phyloP scores from a whole-genome alignment of 1,139 yeast genomes.

The Zygoascus meyerae region DNA sequence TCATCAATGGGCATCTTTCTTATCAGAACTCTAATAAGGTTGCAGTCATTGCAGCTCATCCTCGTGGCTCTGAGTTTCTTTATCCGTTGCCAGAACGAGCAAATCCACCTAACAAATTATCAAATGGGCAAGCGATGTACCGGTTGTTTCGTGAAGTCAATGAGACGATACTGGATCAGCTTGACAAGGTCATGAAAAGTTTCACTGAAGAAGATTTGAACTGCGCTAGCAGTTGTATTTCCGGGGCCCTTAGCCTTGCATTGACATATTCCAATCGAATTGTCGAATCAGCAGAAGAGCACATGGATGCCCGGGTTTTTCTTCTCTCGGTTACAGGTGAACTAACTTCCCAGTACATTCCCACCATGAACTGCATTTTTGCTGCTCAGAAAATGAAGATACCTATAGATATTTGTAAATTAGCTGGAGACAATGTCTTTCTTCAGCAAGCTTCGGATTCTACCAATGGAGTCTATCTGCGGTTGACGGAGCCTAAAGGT shows the following conservation, averaged over 20 bases:
- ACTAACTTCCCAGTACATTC: conserved; percentile 75
- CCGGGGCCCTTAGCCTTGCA: conserved; percentile 78
- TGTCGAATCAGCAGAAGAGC: conserved; percentile 22
- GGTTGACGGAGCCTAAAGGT: conserved; percentile 66
- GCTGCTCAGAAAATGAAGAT: conserved; percentile 86
- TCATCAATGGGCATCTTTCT: conserved; percentile 81
- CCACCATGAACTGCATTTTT: conserved; percentile 92
- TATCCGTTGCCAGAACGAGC: conserved; percentile 32
- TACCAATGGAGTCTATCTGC: conserved; percentile 83
- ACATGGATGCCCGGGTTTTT: conserved; percentile 63
- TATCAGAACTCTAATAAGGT: conserved; percentile 80
- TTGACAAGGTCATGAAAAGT: conserved; percentile 45
- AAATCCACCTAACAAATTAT: conserved; percentile 7
- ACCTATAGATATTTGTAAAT: conserved; percentile 83
- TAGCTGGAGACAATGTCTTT: conserved; percentile 74
- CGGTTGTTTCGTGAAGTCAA: conserved; percentile 80
- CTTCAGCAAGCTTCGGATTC: conserved; percentile 96
- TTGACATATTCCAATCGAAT: conserved; percentile 73
- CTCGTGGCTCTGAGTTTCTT: conserved; percentile 61
- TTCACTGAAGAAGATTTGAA: conserved; percentile 21
- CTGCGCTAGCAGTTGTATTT: conserved; percentile 45
- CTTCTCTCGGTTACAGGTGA: conserved; percentile 74
- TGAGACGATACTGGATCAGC: conserved; percentile 61
- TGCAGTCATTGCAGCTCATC: conserved; percentile 73
- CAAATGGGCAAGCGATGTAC: conserved; percentile 48